Conservation (phyloP, 2,329 filamentous ascomycete species). For the Nothophaeocryptopus gaeumannii region DNA sequence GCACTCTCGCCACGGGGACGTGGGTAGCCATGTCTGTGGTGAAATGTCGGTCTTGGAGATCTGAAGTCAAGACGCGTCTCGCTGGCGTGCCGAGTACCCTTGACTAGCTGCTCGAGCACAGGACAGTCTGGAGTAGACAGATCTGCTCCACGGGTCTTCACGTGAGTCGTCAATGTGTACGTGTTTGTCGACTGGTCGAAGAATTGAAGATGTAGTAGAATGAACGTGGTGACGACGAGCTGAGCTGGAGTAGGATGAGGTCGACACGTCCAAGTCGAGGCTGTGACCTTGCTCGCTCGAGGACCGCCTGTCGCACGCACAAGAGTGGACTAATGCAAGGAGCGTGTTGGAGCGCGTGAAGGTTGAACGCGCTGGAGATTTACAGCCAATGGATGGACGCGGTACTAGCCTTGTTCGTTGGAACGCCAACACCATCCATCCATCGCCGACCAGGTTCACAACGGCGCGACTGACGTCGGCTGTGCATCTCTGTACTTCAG, state of each 20-base stretch:
- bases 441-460: constrained; percentile 4
- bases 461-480: constrained; percentile 6
- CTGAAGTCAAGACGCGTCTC: background rate
- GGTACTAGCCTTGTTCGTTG: background rate
- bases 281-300: too few species aligned
- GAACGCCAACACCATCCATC: constrained; percentile 1
- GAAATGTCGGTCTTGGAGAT: constrained; percentile 10
- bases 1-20: constrained; percentile 55
- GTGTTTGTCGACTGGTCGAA: too few species aligned
- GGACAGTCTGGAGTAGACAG: constrained; percentile 4
- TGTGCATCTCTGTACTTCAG: constrained; percentile 5
- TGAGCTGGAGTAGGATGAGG: too few species aligned
- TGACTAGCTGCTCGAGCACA: constrained; percentile 2
- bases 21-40: constrained; percentile 27
- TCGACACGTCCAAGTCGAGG: too few species aligned
- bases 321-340: constrained; percentile 14
- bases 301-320: too few species aligned
- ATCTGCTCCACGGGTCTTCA: too few species aligned
- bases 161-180: too few species aligned
- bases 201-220: too few species aligned
- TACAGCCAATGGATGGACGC: constrained; percentile 9
- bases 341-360: constrained; percentile 15
- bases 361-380: constrained; percentile 13
- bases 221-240: too few species aligned
- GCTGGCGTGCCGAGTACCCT: background rate